Evolutionary conservation across 371 early-diverging fungal genomes (phyloP).

Genomic region (Mucor velutinosus): DNA sequence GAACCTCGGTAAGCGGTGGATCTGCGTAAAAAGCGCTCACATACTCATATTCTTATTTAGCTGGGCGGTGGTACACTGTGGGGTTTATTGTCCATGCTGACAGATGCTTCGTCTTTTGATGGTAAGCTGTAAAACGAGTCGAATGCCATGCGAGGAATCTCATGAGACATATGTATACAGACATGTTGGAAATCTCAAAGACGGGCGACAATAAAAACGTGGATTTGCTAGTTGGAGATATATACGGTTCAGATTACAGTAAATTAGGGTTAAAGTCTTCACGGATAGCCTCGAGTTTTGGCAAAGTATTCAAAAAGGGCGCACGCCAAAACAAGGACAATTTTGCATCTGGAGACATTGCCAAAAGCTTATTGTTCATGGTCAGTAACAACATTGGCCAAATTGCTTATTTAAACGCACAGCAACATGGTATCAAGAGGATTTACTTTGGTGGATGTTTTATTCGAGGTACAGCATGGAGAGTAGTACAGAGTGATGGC

Average conservation of each 20-base stretch:
- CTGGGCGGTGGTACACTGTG: conserved; percentile 97
- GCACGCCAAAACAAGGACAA: conserved; percentile 57
- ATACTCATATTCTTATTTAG: conserved; percentile 21
- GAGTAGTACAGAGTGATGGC: no score
- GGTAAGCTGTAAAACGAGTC: conserved; percentile 34
- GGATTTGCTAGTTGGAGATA: conserved; percentile 95
- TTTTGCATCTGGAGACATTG: conserved; percentile 82
- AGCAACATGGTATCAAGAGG: conserved; percentile 80
- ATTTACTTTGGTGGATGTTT: conserved; percentile 97
- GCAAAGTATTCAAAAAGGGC: conserved; percentile 89
- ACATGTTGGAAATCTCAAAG: conserved; percentile 93
- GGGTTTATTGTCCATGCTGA: conserved; percentile 89
- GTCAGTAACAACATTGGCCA: conserved; percentile 97
- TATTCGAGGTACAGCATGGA: conserved; percentile 79
- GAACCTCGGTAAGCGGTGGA: conserved; percentile 75
- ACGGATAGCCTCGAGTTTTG: conserved; percentile 93
- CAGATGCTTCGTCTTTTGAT: conserved; percentile 84
- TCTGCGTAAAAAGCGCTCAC: neutral
- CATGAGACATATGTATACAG: conserved; percentile 27
- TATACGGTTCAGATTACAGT: conserved; percentile 89
- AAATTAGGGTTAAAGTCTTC: conserved; percentile 88
- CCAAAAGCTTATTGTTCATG: conserved; percentile 87
- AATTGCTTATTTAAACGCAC: conserved; percentile 94
- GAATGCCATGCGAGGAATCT: neutral
- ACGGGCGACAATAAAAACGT: conserved; percentile 91